Conservation (phyloP, 1,139 yeast species). For the Debaryomyces udenii region DNA sequence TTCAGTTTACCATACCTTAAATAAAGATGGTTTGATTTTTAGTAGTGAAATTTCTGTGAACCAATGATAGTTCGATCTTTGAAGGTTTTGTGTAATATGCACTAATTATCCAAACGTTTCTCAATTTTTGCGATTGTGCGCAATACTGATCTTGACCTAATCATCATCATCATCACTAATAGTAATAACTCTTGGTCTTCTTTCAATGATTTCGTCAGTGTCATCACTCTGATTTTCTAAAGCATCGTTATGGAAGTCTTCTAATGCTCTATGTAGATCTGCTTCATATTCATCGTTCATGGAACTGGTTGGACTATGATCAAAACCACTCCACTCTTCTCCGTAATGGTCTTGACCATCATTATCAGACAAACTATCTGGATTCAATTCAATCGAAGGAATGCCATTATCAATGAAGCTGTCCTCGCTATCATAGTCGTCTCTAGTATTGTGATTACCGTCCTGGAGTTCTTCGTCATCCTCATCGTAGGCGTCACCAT, state of each 20-base stretch:
- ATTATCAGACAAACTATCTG: slow-evolving; percentile 4
- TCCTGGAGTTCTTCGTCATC: slow-evolving; percentile 25
- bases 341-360: slow-evolving; percentile 2
- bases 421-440: slow-evolving; percentile 32
- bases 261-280: slow-evolving; percentile 14
- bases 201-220: slow-evolving; percentile 9
- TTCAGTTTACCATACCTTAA: slow-evolving; percentile 2
- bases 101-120: slow-evolving; percentile 4
- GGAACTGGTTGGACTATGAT: slow-evolving; percentile 1
- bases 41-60: slow-evolving; percentile 7
- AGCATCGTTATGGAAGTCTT: slow-evolving; percentile 12
- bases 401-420: slow-evolving; percentile 32
- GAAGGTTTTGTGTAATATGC: slow-evolving; percentile 11
- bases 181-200: slow-evolving; percentile 14
- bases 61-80: slow-evolving; percentile 10
- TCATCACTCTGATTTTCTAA: slow-evolving; percentile 10
- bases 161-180: slow-evolving; percentile 14
- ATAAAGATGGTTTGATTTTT: slow-evolving; percentile 4
- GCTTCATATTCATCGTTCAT: slow-evolving; percentile 17
- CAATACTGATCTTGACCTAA: not conserved
- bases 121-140: not conserved
- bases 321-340: slow-evolving; percentile 9
- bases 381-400: slow-evolving; percentile 6
- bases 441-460: slow-evolving; percentile 18
- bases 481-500: slow-evolving; percentile 29